Percentiles rank a stretch among this genome's conserved stretches.
Evolutionary conservation across 768 basidiomycete genomes (phyloP).

Genomic region (Tylopilus balloui): DNA sequence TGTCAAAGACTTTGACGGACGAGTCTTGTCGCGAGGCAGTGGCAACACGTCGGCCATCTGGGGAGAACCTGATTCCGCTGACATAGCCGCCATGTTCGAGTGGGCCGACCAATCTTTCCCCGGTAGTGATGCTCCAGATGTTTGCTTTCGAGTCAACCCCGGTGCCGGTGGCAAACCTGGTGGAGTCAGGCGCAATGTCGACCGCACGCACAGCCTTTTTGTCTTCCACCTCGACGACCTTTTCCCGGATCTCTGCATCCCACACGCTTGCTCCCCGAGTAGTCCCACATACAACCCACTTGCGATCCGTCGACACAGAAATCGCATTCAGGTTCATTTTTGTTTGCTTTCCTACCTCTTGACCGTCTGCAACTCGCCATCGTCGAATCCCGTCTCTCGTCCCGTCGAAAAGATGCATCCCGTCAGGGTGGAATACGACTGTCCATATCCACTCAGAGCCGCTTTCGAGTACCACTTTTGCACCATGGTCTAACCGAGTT

Average conservation of each 20-base stretch:
- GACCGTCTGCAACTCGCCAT: background rate
- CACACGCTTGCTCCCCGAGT: background rate
- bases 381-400: background rate
- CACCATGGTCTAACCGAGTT: background rate
- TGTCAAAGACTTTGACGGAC: background rate
- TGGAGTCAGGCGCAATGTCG: background rate
- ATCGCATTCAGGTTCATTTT: background rate
- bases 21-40: background rate
- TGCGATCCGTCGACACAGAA: background rate
- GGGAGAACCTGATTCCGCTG: background rate
- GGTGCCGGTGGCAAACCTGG: background rate
- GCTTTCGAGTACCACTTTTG: background rate
- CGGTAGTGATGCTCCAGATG: background rate
- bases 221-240: background rate
- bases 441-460: background rate
- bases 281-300: background rate
- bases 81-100: background rate
- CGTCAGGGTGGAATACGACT: background rate
- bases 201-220: background rate
- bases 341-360: background rate
- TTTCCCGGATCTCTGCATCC: background rate
- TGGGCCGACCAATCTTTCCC: background rate
- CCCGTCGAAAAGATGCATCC: background rate
- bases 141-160: background rate
- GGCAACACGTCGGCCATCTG: background rate